Base-by-base conservation (phyloP, 2,329 filamentous ascomycete genomes). In the Aspergillus transmontanensis region DNA sequence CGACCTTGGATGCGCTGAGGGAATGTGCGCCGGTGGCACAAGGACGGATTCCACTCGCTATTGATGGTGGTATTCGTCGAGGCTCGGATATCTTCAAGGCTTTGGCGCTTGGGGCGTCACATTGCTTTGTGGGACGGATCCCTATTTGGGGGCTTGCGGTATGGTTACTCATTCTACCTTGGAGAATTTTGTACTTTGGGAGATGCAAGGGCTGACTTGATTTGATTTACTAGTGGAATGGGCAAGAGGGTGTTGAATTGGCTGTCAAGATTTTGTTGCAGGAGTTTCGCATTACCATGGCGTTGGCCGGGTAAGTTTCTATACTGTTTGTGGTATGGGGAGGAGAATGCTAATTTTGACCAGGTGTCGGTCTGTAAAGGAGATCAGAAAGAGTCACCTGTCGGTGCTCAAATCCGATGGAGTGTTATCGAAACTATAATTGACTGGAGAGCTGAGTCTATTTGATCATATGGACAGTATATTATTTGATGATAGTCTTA, bases 41-140 rank as follows among this genome's bases (percentile, higher is more conserved):
- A 21, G 75, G 75, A 1, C 71, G 71, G 26, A 76, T 80, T 19
- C 72, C 66, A 21, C 69, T 74, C 45, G 74, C 69, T 19, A 66
- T 78, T 19, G 76, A 78, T 57, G 75, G 76, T 3, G 76, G 74
- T 0, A 76, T 79, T 28, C 71, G 75, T 7, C 69, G 75, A 2
- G 76, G 75, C 0, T 71, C 73, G 1, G 76, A 79, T 60, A 73
- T 78, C 30, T 78, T 78, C 69, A 78, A 78, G 48, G 75, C 75
- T 5, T 28, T 79, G 6, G 76, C 76, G 4, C 59, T 79, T 19
- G 76, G 76, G 2, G 76, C 76, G 6, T 64, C 68, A 14, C 69
- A 67, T 58, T 75, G 72, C 41, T 77, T 77, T 51, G 59, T 75
- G 12, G 76, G 77, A 14, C 55, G 76, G 19, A 71, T 75, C 34